These are phyloP conservation scores for Hylodesmum podocarpum DNA, from an alignment of 306 rosid genomes.

Conservation along the genomic window DNA sequence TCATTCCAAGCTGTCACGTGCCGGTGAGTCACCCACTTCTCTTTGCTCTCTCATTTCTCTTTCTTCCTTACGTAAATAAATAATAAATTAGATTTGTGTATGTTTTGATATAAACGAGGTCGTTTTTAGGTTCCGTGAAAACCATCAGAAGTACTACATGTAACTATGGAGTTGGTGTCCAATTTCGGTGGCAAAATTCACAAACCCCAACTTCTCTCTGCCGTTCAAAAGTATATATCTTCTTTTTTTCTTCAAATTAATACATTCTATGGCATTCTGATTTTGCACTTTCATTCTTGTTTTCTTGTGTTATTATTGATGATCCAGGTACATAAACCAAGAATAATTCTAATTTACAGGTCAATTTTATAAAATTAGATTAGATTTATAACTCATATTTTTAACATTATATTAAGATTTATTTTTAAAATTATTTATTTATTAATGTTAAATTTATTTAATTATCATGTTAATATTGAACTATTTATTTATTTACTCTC, in stretches of 20 bases:
- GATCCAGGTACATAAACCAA: no score
- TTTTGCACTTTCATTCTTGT: not conserved
- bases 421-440: no score
- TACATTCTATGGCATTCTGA: not conserved
- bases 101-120: slow-evolving; percentile 16
- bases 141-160: slow-evolving; percentile 52
- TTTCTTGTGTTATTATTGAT: not conserved
- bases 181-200: slow-evolving; percentile 90
- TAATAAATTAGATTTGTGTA: not conserved
- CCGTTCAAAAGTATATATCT: slow-evolving; percentile 65
- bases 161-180: slow-evolving; percentile 81
- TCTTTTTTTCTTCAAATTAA: not conserved
- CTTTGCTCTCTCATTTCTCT: not conserved
- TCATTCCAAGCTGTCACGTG: no score
- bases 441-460: no score
- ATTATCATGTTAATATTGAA: no score
- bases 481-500: no score
- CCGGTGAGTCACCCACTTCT: no score
- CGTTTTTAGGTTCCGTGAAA: not conserved
- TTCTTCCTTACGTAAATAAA: not conserved
- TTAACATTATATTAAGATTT: no score
- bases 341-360: no score
- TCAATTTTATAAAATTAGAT: no score
- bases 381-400: no score
- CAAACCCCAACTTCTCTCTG: slow-evolving; percentile 63